phyloP scores from a whole-genome alignment of 2,329 filamentous ascomycete species.

The Mycosphaerella arachidis region DNA sequence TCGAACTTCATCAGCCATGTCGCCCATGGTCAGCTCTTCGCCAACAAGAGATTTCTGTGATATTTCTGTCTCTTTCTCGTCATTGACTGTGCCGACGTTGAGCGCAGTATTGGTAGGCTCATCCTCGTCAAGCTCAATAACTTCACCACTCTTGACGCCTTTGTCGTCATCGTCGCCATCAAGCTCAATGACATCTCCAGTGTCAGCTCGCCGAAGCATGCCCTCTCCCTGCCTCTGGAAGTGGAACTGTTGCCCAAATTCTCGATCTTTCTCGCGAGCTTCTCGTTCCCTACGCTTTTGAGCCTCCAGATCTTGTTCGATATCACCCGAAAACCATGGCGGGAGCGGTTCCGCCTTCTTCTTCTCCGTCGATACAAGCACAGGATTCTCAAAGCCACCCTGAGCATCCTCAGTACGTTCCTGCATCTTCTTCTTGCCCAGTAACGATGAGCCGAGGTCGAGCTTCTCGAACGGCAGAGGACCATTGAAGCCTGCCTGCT shows the following conservation, averaged over 20 bases:
- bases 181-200: constrained; percentile 45
- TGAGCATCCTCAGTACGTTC: constrained; percentile 51
- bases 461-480: constrained; percentile 84
- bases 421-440: constrained; percentile 51
- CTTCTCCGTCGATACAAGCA: constrained; percentile 32
- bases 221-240: constrained; percentile 52
- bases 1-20: constrained; percentile 42
- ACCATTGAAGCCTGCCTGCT: constrained; percentile 62
- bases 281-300: constrained; percentile 38
- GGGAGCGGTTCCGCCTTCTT: constrained; percentile 60
- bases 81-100: background rate
- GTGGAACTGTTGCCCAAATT: constrained; percentile 55
- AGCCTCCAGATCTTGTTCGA: constrained; percentile 56
- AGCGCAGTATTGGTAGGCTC: background rate
- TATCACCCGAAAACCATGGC: constrained; percentile 64
- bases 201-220: constrained; percentile 54
- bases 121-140: constrained; percentile 30
- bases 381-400: constrained; percentile 62
- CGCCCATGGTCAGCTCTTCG: constrained; percentile 34
- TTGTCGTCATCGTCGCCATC: constrained; percentile 41
- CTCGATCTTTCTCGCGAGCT: constrained; percentile 55
- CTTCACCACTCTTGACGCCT: constrained; percentile 38
- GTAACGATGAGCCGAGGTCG: constrained; percentile 61
- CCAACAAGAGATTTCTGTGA: background rate
- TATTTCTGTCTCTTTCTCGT: background rate